These are phyloP conservation scores for Candida ponderosae DNA, from an alignment of 805 yeast species.

Conservation along the genomic window DNA sequence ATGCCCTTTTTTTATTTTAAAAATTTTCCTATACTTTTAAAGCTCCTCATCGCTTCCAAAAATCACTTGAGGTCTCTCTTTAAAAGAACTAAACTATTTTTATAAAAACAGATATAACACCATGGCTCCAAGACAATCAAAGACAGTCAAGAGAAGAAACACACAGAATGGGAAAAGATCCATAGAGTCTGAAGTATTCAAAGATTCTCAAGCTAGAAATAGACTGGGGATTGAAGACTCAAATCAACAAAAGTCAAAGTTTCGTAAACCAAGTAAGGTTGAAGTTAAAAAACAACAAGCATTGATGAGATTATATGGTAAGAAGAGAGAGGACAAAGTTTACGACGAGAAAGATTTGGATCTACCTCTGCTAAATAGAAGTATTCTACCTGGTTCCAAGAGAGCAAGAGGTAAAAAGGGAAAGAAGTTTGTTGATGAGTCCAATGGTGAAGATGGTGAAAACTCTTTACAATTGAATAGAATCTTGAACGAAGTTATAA, in stretches of 20 bases:
- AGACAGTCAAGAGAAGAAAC: slow-evolving; percentile 48
- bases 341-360: slow-evolving; percentile 75
- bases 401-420: slow-evolving; percentile 80
- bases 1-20: too few relatives aligned
- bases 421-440: slow-evolving; percentile 65
- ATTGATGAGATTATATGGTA: slow-evolving; percentile 58
- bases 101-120: background rate
- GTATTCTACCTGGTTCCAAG: slow-evolving; percentile 79
- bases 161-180: slow-evolving; percentile 46
- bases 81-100: too few relatives aligned
- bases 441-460: slow-evolving; percentile 18
- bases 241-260: slow-evolving; percentile 46
- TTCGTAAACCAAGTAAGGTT: slow-evolving; percentile 39
- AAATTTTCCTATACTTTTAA: too few relatives aligned
- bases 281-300: slow-evolving; percentile 61
- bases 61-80: too few relatives aligned
- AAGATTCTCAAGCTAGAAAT: slow-evolving; percentile 65
- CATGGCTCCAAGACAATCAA: slow-evolving; percentile 55
- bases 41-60: too few relatives aligned
- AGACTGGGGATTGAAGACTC: slow-evolving; percentile 36
- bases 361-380: slow-evolving; percentile 72
- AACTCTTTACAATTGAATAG: slow-evolving; percentile 57
- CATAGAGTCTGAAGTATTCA: slow-evolving; percentile 57
- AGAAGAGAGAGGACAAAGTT: slow-evolving; percentile 33
- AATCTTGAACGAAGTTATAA: slow-evolving; percentile 74